These are phyloP conservation scores for Aspergillus homomorphus DNA, from an alignment of 495 filamentous ascomycete genomes.

Conservation along the genomic window DNA sequence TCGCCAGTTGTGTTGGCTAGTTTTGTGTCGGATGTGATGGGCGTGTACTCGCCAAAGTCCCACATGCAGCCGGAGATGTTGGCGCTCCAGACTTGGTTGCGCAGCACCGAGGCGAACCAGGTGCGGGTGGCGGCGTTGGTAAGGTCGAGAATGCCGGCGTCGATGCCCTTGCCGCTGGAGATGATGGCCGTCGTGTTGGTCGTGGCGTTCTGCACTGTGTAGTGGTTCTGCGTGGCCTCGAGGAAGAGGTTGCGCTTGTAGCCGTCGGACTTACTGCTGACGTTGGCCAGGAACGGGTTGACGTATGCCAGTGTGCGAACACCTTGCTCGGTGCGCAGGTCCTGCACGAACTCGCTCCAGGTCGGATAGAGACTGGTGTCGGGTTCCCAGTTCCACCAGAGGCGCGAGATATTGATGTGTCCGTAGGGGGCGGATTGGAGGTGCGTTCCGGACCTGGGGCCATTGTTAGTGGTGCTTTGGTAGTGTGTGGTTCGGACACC, in stretches of 20 bases:
- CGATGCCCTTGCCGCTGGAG: no score
- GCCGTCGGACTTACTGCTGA: background rate
- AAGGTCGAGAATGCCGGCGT: no score
- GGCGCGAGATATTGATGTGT: conserved; percentile 24
- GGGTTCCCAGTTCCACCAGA: conserved; percentile 33
- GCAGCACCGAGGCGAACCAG: no score
- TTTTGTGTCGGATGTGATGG: no score
- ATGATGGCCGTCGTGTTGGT: background rate
- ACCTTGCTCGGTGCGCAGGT: conserved; percentile 23
- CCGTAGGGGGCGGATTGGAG: conserved; percentile 23
- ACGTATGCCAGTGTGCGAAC: conserved; percentile 2
- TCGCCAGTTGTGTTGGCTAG: no score
- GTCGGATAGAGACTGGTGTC: conserved; percentile 25
- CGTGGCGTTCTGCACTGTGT: background rate
- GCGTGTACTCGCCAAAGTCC: no score
- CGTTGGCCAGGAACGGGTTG: background rate
- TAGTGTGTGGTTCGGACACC: no score
- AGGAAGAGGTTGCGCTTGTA: background rate
- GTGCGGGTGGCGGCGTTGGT: no score
- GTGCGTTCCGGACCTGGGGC: conserved; percentile 6
- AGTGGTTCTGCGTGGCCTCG: background rate
- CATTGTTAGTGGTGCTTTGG: no score
- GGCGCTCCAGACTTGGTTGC: no score
- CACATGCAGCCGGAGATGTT: no score
- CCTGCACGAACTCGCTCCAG: conserved; percentile 26